Conservation (phyloP, 768 basidiomycete genomes). For the Galerina sulciceps region DNA sequence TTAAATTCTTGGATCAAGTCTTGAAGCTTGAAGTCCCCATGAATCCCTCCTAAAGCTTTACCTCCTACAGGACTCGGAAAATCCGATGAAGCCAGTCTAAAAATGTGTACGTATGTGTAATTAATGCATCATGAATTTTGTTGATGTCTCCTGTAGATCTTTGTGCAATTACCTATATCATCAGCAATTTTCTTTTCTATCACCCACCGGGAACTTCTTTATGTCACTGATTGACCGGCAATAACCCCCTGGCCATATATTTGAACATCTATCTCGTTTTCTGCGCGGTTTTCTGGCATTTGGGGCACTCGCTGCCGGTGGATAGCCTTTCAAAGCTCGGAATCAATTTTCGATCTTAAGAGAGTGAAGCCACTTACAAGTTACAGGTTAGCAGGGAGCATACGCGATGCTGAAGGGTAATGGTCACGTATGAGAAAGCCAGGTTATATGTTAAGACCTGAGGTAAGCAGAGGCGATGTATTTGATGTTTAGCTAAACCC, state of each 20-base stretch:
- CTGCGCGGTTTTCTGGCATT: conserved; percentile 76
- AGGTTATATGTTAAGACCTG: conserved; percentile 68
- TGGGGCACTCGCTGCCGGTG: conserved; percentile 67
- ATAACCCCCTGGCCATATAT: conserved; percentile 46
- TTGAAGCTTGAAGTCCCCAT: conserved; percentile 38
- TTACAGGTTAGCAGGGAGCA: conserved; percentile 36
- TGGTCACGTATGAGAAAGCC: conserved; percentile 39
- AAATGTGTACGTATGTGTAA: conserved; percentile 60
- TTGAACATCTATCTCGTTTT: conserved; percentile 82
- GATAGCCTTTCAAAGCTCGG: conserved; percentile 52
- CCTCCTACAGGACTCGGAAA: conserved; percentile 62
- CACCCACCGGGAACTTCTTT: conserved; percentile 69
- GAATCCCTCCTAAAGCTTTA: conserved; percentile 81
- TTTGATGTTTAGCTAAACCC: neutral
- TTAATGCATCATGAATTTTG: neutral
- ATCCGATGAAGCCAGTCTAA: conserved; percentile 60
- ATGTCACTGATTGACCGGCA: conserved; percentile 59
- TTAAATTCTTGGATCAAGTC: too few species aligned
- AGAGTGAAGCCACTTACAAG: conserved; percentile 38
- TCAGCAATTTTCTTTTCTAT: conserved; percentile 69
- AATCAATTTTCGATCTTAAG: conserved; percentile 48
- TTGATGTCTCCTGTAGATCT: conserved; percentile 48
- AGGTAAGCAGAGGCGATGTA: conserved; percentile 46
- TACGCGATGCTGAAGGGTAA: conserved; percentile 41
- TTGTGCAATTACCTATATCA: conserved; percentile 61